These are phyloP conservation scores for Sicyos edulis DNA, from an alignment of 306 rosid species.

Conservation along the genomic window DNA sequence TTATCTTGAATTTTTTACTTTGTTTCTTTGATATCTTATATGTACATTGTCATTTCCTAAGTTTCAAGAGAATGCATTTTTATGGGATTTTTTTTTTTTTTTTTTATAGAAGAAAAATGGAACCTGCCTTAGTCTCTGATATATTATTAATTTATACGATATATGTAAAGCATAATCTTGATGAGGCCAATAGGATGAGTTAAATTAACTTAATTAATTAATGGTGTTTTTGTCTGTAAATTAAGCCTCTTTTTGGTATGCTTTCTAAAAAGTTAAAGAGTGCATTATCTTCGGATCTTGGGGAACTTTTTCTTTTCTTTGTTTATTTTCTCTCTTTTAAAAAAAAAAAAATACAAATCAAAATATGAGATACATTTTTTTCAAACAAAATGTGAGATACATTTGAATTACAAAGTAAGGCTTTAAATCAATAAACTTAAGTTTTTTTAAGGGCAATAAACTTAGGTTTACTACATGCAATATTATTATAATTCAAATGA, in stretches of 20 bases:
- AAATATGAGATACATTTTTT: background rate
- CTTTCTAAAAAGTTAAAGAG: constrained; percentile 13
- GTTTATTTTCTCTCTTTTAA: background rate
- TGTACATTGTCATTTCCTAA: background rate
- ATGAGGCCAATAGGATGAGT: constrained; percentile 20
- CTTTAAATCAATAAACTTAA: background rate
- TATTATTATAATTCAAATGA: background rate
- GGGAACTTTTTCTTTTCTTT: background rate
- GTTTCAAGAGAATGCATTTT: background rate
- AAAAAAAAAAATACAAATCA: no score
- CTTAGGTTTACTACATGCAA: background rate
- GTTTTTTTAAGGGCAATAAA: no score
- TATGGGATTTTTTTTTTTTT: background rate
- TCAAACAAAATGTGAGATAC: no score
- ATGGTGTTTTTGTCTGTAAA: background rate
- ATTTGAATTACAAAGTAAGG: background rate
- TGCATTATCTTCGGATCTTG: background rate
- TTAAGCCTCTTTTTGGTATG: background rate
- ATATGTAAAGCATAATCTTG: constrained; percentile 30
- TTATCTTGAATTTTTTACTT: no score
- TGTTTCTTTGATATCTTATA: background rate
- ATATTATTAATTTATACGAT: background rate
- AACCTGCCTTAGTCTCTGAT: constrained; percentile 18
- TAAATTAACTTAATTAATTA: constrained; percentile 7
- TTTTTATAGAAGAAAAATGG: background rate